Conservation (phyloP, 495 filamentous ascomycete species). For the Pyrenopolyporus hunteri region DNA sequence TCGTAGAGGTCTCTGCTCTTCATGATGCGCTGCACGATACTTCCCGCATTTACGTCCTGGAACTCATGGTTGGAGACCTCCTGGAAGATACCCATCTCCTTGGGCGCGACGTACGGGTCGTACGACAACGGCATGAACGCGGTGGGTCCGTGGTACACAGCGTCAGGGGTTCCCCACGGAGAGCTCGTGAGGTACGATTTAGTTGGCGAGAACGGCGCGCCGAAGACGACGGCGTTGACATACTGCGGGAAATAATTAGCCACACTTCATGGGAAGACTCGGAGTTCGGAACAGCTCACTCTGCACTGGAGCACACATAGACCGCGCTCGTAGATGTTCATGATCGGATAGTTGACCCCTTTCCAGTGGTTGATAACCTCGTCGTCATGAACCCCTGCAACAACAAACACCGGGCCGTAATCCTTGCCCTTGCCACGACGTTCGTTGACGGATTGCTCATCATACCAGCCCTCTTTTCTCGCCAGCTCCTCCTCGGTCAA, state of each 20-base stretch:
- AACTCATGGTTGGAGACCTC: constrained; percentile 77
- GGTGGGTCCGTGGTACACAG: constrained; percentile 94
- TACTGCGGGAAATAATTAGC: constrained; percentile 61
- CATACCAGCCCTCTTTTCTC: constrained; percentile 73
- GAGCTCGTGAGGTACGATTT: constrained; percentile 74
- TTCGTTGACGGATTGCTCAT: constrained; percentile 62
- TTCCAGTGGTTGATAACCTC: constrained; percentile 94
- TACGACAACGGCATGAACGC: constrained; percentile 85
- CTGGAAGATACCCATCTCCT: constrained; percentile 77
- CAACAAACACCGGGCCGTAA: constrained; percentile 80
- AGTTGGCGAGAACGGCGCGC: constrained; percentile 83
- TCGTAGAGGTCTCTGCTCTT: constrained; percentile 84
- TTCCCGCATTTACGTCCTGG: constrained; percentile 84
- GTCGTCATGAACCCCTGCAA: constrained; percentile 93
- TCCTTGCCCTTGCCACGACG: constrained; percentile 69
- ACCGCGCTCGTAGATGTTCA: constrained; percentile 97
- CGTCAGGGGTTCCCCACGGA: constrained; percentile 75
- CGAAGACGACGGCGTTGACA: constrained; percentile 84
- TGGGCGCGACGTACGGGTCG: constrained; percentile 83
- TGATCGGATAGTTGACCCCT: constrained; percentile 97
- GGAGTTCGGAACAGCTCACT: constrained; percentile 55
- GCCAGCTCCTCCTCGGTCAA: constrained; percentile 72
- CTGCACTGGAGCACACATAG: constrained; percentile 94
- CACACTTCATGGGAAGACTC: neutral
- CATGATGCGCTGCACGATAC: constrained; percentile 90